phyloP scores from a whole-genome alignment of 768 basidiomycete genomes.

The Lactifluus rugatus region DNA sequence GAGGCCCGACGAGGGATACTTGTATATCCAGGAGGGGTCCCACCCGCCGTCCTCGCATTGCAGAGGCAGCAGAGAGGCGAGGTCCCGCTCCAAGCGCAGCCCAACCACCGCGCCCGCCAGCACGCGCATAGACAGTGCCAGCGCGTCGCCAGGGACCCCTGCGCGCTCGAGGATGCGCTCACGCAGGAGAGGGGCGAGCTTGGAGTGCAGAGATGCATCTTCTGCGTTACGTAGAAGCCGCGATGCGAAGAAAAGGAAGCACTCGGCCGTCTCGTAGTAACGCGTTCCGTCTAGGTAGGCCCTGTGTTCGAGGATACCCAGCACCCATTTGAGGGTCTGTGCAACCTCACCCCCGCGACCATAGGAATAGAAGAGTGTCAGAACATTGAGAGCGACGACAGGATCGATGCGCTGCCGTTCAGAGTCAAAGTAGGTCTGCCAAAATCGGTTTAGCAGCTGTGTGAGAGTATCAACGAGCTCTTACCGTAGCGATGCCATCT shows the following conservation, averaged over 20 bases:
- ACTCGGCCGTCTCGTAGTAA: constrained; percentile 44
- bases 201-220: constrained; percentile 28
- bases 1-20: constrained; percentile 39
- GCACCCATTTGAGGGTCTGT: constrained; percentile 39
- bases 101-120: constrained; percentile 35
- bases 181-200: constrained; percentile 33
- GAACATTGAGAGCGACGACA: constrained; percentile 41
- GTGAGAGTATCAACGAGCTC: neutral
- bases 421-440: constrained; percentile 45
- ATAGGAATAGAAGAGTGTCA: constrained; percentile 41
- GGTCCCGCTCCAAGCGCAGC: constrained; percentile 35
- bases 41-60: constrained; percentile 50
- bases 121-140: constrained; percentile 51
- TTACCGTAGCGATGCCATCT: constrained; percentile 37
- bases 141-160: constrained; percentile 39
- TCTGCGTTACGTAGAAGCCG: constrained; percentile 33
- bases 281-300: constrained; percentile 47
- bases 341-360: constrained; percentile 39
- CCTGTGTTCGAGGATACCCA: constrained; percentile 39
- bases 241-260: constrained; percentile 42
- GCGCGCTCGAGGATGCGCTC: constrained; percentile 42
- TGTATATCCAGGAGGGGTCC: constrained; percentile 48
- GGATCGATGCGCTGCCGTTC: constrained; percentile 44
- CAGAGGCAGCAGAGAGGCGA: constrained; percentile 34
- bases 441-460: neutral